Percentiles rank a stretch among this genome's conserved stretches.
phyloP scores from a whole-genome alignment of 2,329 filamentous ascomycete genomes.

The Claviceps purpurea region DNA sequence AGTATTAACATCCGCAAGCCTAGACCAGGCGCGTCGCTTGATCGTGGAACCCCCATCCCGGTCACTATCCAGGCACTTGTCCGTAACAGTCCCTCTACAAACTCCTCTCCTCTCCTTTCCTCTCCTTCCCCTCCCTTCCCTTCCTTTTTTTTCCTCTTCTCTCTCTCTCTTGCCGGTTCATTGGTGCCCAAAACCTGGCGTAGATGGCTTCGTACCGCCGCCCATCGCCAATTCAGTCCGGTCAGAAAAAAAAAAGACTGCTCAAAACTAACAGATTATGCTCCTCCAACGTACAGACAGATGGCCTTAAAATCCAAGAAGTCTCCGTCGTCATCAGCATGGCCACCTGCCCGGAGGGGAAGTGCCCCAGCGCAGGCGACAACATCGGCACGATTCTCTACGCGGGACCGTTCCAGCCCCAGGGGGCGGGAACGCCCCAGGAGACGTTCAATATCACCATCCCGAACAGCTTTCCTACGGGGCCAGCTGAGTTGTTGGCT shows the following conservation, averaged over 20 bases:
- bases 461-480: neutral
- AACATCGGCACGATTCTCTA: constrained; percentile 1
- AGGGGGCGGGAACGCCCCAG: neutral
- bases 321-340: constrained; percentile 3
- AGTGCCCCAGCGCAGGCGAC: neutral
- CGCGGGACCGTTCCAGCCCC: neutral
- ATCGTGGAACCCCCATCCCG: neutral
- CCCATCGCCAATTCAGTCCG: no score
- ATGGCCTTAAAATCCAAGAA: neutral
- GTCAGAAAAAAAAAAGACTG: neutral
- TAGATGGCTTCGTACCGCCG: no score
- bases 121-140: no score
- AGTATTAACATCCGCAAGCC: neutral
- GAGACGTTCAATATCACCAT: neutral
- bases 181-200: no score
- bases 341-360: neutral
- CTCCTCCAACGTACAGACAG: neutral
- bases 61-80: neutral
- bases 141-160: no score
- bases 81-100: neutral
- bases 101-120: no score
- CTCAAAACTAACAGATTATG: neutral
- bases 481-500: constrained; percentile 2
- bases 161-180: no score
- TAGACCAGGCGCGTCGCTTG: neutral